Conservation (phyloP, 163 green algal genomes). For the Scenedesmus sp. region DNA sequence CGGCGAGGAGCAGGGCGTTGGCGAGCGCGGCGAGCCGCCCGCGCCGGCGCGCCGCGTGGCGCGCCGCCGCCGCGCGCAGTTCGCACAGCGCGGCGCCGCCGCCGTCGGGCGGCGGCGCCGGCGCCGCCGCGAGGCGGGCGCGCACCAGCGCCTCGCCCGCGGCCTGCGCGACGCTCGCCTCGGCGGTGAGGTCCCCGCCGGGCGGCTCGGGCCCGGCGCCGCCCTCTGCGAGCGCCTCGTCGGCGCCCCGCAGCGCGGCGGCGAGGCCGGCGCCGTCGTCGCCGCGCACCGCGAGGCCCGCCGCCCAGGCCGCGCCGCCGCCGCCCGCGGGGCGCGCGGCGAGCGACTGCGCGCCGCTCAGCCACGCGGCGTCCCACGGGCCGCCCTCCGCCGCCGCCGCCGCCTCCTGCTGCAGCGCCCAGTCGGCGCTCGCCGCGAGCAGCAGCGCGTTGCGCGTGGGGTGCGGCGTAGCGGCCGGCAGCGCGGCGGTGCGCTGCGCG, state of each 20-base stretch:
- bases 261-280: not conserved
- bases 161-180: not conserved
- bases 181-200: not conserved
- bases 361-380: not conserved
- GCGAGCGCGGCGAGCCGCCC: not conserved
- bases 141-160: slow-evolving; percentile 18
- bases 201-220: slow-evolving; percentile 4
- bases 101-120: not conserved
- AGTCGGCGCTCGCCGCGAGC: not conserved
- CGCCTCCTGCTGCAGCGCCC: slow-evolving; percentile 18
- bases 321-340: no score
- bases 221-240: slow-evolving; percentile 2
- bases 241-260: not conserved
- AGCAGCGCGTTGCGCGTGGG: slow-evolving; percentile 20
- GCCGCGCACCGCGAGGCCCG: slow-evolving; percentile 1
- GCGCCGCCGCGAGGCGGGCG: not conserved
- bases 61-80: slow-evolving; percentile 1
- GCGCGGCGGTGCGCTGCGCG: not conserved
- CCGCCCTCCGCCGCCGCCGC: not conserved
- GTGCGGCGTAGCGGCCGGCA: not conserved
- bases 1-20: slow-evolving; percentile 24
- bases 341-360: not conserved
- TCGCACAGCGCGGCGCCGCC: not conserved
- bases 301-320: slow-evolving; percentile 9
- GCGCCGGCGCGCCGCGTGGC: not conserved